phyloP scores from a whole-genome alignment of 208 protist genomes.

The Trypanosoma melophagium region DNA sequence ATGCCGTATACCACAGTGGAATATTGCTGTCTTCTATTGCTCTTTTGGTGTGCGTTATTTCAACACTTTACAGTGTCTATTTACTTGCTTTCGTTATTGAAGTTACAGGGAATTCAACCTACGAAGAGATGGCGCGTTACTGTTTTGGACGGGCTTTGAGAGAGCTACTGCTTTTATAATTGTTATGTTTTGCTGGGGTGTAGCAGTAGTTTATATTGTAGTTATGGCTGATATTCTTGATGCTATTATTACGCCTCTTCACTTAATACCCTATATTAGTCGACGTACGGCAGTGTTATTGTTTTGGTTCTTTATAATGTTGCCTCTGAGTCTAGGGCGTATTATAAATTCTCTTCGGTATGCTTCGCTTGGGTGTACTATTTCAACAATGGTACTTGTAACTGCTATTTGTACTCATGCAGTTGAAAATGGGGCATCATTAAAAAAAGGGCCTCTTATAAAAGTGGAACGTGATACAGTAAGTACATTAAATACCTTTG shows the following conservation, averaged over 20 bases:
- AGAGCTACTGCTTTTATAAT: slow-evolving; percentile 55
- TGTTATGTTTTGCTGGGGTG: slow-evolving; percentile 82
- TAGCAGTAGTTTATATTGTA: slow-evolving; percentile 84
- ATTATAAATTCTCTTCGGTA: slow-evolving; percentile 76
- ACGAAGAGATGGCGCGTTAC: slow-evolving; percentile 64
- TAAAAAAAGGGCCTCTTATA: slow-evolving; percentile 22
- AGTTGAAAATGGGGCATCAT: slow-evolving; percentile 1
- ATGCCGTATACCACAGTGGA: slow-evolving; percentile 68
- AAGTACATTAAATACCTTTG: slow-evolving; percentile 55
- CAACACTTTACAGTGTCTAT: slow-evolving; percentile 76
- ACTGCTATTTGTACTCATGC: slow-evolving; percentile 34
- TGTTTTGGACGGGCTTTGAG: slow-evolving; percentile 55
- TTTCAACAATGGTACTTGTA: slow-evolving; percentile 59
- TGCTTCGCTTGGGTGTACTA: slow-evolving; percentile 64
- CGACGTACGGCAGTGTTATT: slow-evolving; percentile 47
- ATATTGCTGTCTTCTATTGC: slow-evolving; percentile 37
- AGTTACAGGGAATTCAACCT: slow-evolving; percentile 54
- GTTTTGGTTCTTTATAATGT: slow-evolving; percentile 84
- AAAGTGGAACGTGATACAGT: slow-evolving; percentile 39
- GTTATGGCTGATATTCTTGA: slow-evolving; percentile 79
- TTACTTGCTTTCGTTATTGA: slow-evolving; percentile 64
- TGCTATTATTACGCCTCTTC: slow-evolving; percentile 42
- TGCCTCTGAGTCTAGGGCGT: slow-evolving; percentile 65
- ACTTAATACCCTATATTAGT: slow-evolving; percentile 34
- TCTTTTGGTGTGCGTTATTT: slow-evolving; percentile 46